Percentiles rank a stretch among this genome's conserved stretches.
Evolutionary conservation across 345 rosid genomes (phyloP).

Genomic region (Theobroma cacao): DNA sequence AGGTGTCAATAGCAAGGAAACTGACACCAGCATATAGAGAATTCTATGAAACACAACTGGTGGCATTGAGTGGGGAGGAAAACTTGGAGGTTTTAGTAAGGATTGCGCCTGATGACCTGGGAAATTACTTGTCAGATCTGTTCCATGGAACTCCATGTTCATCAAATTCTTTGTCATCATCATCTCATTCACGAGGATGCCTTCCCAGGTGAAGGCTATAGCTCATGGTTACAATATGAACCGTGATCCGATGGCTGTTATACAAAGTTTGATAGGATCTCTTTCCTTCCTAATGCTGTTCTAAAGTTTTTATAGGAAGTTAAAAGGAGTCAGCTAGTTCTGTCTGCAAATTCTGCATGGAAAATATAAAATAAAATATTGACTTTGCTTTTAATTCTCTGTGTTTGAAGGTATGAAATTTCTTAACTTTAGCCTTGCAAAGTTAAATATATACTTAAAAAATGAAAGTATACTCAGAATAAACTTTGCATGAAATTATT

Average conservation of each 20-base stretch:
- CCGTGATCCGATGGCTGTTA: constrained; percentile 5
- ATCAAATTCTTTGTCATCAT: constrained; percentile 27
- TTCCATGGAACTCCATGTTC: constrained; percentile 49
- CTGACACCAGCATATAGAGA: constrained; percentile 54
- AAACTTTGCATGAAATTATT: background rate
- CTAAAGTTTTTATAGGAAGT: background rate
- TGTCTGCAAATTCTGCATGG: background rate
- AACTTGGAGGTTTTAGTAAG: constrained; percentile 36
- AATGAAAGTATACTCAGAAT: background rate
- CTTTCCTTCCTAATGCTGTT: background rate
- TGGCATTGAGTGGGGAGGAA: constrained; percentile 30
- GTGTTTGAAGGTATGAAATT: background rate
- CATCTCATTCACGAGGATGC: constrained; percentile 36
- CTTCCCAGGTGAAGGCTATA: constrained; percentile 22
- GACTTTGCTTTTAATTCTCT: background rate
- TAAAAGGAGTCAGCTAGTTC: background rate
- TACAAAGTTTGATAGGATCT: background rate
- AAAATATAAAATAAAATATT: background rate
- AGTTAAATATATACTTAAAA: background rate
- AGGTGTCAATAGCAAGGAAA: constrained; percentile 57
- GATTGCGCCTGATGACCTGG: constrained; percentile 62
- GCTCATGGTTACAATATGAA: background rate
- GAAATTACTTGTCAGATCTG: constrained; percentile 63
- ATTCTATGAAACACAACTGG: constrained; percentile 42
- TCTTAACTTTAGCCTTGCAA: background rate